Conservation (phyloP, 441 rosid genomes). For the Adansonia grandidieri region DNA sequence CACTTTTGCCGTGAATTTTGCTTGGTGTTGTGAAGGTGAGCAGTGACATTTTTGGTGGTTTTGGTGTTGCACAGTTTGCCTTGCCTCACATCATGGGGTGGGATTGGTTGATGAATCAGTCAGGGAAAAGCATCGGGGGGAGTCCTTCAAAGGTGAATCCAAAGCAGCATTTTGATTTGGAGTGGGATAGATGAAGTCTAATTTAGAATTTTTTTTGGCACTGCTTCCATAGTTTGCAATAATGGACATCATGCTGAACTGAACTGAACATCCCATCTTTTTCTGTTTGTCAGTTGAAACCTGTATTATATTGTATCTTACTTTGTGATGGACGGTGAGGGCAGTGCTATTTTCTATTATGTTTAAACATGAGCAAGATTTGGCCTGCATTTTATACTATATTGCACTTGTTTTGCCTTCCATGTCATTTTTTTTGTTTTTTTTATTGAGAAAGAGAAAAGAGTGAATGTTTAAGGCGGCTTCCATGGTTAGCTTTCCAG, state of each 20-base stretch:
- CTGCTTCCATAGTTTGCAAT: not conserved
- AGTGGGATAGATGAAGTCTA: conserved; percentile 74
- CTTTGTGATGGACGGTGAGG: not conserved
- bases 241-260: not conserved
- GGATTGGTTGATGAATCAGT: conserved; percentile 55
- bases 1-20: not conserved
- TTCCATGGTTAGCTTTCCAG: too few relatives aligned
- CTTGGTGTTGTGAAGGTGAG: not conserved
- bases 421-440: not conserved
- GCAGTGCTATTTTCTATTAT: not conserved
- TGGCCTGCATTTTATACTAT: not conserved
- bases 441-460: too few relatives aligned
- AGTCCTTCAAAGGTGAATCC: conserved; percentile 47
- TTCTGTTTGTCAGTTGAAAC: not conserved
- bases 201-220: not conserved
- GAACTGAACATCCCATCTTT: not conserved
- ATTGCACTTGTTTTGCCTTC: not conserved
- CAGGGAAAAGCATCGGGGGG: conserved; percentile 19
- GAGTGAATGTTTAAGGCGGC: too few relatives aligned
- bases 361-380: not conserved
- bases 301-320: not conserved
- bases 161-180: conserved; percentile 42
- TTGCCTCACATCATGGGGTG: conserved; percentile 95
- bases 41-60: not conserved
- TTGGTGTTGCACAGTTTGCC: conserved; percentile 60